Base-by-base conservation (phyloP, 257 asterid species). In the Petrea volubilis region DNA sequence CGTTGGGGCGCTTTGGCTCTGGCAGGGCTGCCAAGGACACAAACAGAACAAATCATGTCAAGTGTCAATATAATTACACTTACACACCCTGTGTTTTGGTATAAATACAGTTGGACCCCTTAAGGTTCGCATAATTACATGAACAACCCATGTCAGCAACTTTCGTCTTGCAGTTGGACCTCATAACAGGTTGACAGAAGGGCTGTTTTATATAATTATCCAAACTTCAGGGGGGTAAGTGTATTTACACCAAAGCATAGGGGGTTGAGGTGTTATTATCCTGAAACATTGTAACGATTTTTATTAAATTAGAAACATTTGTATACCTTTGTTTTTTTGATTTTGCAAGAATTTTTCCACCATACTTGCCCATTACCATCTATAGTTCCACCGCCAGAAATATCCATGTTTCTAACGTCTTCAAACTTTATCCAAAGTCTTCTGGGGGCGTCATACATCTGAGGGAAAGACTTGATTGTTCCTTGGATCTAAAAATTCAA, bases 341-440 rank as follows among this genome's bases (percentile, higher is more conserved):
- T 73, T 75, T 82, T 94, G 83, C 99, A 94, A 40, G 97, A 90
- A 60, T 72, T 81, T 13, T 82, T 80, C 99, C 99, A 94, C 99
- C 99, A 94, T 13, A 83, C 77, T 67, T 82, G 80, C 11, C 97
- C 99, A 63, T 88, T 89, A 17, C 99, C 99, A 73, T 88, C 87
- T 0, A 94, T 76, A 12, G 82, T 82, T 41, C 99, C 99, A 20
- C 92, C 90, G 21, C 99, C 99, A 69, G 49, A 78, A 67, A 91
- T 77, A 7, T 60, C 75, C 51, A 91, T 74, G 61, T 85, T 77
- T 38, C 38, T 72, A 49, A 91, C 77, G 17, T 86, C 80, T 51
- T 88, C 86, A 46, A 94, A 89, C 40, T 72, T 75, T n/a, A 94
- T 77, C 99, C 97, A 94, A 40, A 77, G 85, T 65, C 88, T 84